Conservation (phyloP, 179 eudicot genomes). For the Carnegiea gigantea region DNA sequence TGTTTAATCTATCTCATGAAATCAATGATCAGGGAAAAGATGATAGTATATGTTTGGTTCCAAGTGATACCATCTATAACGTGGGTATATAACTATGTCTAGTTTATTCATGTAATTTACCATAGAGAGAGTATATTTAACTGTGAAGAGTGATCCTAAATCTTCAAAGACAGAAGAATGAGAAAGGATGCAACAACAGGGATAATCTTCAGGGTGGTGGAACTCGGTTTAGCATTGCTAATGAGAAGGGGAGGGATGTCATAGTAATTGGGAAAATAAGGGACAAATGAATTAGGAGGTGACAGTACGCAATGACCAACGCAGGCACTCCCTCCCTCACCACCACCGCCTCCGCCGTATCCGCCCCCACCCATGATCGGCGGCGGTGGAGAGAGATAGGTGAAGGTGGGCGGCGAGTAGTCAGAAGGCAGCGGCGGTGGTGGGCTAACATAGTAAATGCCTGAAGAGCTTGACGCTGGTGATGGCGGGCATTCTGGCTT, state of each 20-base stretch:
- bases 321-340: background rate
- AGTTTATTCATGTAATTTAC: too few relatives aligned
- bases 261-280: constrained; percentile 29
- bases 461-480: background rate
- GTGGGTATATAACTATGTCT: too few relatives aligned
- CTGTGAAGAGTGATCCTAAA: too few relatives aligned
- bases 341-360: background rate
- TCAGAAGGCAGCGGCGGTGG: constrained; percentile 28
- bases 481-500: background rate
- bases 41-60: too few relatives aligned
- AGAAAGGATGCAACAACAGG: background rate
- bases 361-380: constrained; percentile 11
- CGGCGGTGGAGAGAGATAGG: constrained; percentile 25
- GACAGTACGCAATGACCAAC: constrained; percentile 15
- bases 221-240: constrained; percentile 1
- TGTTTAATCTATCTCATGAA: too few relatives aligned
- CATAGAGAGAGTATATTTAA: too few relatives aligned
- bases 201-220: constrained; percentile 3
- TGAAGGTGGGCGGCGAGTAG: constrained; percentile 12
- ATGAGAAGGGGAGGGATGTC: background rate
- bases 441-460: constrained; percentile 1
- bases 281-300: constrained; percentile 27
- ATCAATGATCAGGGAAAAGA: too few relatives aligned
- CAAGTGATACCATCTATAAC: too few relatives aligned
- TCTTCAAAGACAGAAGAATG: background rate